Conservation (phyloP, 352 stramenopile genomes). For the Phytophthora rubi region DNA sequence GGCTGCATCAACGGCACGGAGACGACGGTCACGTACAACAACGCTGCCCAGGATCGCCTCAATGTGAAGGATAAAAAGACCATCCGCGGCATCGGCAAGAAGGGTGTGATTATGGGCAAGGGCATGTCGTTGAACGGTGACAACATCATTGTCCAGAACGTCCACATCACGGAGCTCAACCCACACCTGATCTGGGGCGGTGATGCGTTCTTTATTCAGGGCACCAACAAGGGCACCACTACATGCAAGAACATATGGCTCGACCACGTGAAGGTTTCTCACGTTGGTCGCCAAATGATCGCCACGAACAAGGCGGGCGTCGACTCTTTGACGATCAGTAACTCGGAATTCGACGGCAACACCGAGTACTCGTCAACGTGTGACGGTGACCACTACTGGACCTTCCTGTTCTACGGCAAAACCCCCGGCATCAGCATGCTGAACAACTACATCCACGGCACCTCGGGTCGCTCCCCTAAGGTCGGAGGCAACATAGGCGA, state of each 20-base stretch:
- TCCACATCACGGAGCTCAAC: slow-evolving; percentile 62
- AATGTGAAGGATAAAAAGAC: slow-evolving; percentile 50
- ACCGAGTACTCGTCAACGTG: slow-evolving; percentile 51
- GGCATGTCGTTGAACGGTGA: slow-evolving; percentile 38
- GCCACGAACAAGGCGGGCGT: slow-evolving; percentile 41
- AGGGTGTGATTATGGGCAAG: slow-evolving; percentile 49
- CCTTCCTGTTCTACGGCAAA: slow-evolving; percentile 40
- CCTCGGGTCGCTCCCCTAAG: slow-evolving; percentile 45
- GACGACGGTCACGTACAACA: slow-evolving; percentile 33
- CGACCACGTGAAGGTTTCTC: slow-evolving; percentile 55
- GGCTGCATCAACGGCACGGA: slow-evolving; percentile 46
- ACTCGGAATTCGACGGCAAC: slow-evolving; percentile 59
- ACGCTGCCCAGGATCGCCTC: slow-evolving; percentile 33
- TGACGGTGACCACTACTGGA: slow-evolving; percentile 63
- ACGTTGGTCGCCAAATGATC: slow-evolving; percentile 52
- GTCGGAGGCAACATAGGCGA: slow-evolving; percentile 27
- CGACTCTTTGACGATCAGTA: slow-evolving; percentile 53
- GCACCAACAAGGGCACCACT: slow-evolving; percentile 29
- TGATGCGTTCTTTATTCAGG: slow-evolving; percentile 35
- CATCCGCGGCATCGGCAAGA: slow-evolving; percentile 44
- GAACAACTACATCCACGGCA: slow-evolving; percentile 55
- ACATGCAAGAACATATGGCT: slow-evolving; percentile 50
- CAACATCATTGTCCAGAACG: slow-evolving; percentile 60
- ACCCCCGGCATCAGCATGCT: slow-evolving; percentile 37
- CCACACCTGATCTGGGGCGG: slow-evolving; percentile 47